Base-by-base conservation (phyloP, 352 stramenopile genomes). In the Phytophthora citricola region DNA sequence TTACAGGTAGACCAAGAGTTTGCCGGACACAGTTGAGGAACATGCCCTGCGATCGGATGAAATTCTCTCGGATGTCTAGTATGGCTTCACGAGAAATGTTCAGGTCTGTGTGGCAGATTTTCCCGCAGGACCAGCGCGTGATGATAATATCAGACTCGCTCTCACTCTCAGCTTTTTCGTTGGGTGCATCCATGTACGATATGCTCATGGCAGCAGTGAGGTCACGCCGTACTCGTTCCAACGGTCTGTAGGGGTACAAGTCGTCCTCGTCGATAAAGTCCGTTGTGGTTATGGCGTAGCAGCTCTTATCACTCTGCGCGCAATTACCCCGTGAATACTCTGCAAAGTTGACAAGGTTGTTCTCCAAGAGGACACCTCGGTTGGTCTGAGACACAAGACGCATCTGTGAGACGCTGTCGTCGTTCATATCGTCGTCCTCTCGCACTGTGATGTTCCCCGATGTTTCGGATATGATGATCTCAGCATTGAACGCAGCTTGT, bases 381-480 rank as follows among this genome's bases (percentile, higher is more conserved):
- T 51, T 56, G 1, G 68, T 80, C 7, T 66, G 63, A 10, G 76
- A 79, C 14, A 85, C 76, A 2, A 87, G 69, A 2, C 78, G 71
- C 57, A 78, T 71, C 63, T 87, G 76, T 17, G 73, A 73, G 14
- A 81, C 52, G 32, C 56, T 67, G 26, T 72, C 61, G 32, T 82
- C 74, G 24, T 71, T 68, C 27, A 72, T 76, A 63, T 91, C 82
- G 61, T 89, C 82, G 46, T 90, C 80, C 50, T 90, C 81, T 8
- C 81, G 81, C 56, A 89, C 82, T 15, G 79, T 90, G 39, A 90
- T 87, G 49, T 86, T 75, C 11, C 80, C 81, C 0, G 83, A 62
- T 17, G 68, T 77, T 59, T 90, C 81, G 5, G 81, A 89, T 52
- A 89, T 84, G 43, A 76, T 81, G 59, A 90, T 85, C 64, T 90